phyloP scores from a whole-genome alignment of 1,284 basidiomycete species.

The Chondrostereum purpureum region DNA sequence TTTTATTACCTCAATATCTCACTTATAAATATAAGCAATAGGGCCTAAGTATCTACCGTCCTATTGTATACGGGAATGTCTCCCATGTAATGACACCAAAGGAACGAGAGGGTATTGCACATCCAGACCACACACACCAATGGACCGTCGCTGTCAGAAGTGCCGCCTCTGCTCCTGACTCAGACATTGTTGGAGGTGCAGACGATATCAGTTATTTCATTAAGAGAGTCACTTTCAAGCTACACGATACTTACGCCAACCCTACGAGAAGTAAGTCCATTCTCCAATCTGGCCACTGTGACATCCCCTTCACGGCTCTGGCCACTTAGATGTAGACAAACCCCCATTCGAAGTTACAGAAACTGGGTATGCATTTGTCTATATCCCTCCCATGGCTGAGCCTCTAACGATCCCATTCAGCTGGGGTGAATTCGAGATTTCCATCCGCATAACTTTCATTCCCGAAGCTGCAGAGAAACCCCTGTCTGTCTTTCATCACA shows the following conservation, averaged over 20 bases:
- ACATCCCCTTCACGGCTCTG: slow-evolving; percentile 1
- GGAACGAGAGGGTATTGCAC: slow-evolving; percentile 55
- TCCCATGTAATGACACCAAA: slow-evolving; percentile 75
- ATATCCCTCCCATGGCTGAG: not conserved
- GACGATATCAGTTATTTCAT: slow-evolving; percentile 88
- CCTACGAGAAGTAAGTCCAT: slow-evolving; percentile 77
- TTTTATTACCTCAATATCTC: slow-evolving; percentile 13
- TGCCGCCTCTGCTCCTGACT: slow-evolving; percentile 57
- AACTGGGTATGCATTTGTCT: slow-evolving; percentile 58
- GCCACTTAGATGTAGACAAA: slow-evolving; percentile 73
- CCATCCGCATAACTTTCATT: slow-evolving; percentile 91
- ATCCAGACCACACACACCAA: slow-evolving; percentile 84
- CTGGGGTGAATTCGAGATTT: slow-evolving; percentile 99
- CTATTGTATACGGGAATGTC: slow-evolving; percentile 96
- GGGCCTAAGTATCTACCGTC: slow-evolving; percentile 86
- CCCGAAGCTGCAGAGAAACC: slow-evolving; percentile 90
- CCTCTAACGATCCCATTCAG: slow-evolving; percentile 30
- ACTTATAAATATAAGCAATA: slow-evolving; percentile 26
- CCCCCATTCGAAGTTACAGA: slow-evolving; percentile 93
- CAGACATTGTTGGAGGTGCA: slow-evolving; percentile 75
- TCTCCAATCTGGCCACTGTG: not conserved
- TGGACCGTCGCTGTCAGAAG: slow-evolving; percentile 96
- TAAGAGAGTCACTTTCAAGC: slow-evolving; percentile 93
- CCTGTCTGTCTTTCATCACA: slow-evolving; percentile 81
- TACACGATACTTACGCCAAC: slow-evolving; percentile 95